Base-by-base conservation (phyloP, 148 eudicot genomes). In the Amaranthus cruentus region DNA sequence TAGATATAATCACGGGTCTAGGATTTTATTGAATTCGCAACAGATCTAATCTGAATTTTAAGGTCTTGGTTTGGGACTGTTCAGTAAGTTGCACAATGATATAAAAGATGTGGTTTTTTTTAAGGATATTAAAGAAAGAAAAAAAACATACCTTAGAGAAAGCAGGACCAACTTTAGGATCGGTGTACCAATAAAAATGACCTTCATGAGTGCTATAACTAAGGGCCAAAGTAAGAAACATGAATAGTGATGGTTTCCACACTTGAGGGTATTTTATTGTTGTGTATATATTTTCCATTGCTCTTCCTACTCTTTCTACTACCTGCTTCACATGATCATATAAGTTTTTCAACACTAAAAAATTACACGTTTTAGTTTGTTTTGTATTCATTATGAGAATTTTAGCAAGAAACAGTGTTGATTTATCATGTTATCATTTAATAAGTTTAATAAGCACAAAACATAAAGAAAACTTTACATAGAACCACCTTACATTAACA, bases 151-250 rank as follows among this genome's bases (percentile, higher is more conserved):
- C 92, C 90, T 88, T 83, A 28, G 92, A 85, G 56, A 87, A 88
- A 3, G 81, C 84, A 10, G 93, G 93, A 38, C 93, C 93, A 47
- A 73, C 82, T 56, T 65, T 71, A 43, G 86, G 84, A 65, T 87
- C 77, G 3, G 93, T 89, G 53, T 87, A 89, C 93, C 91, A 89
- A 59, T 87, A 89, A 62, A 89, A 87, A 14, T 87, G 93, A 47
- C 93, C 91, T 85, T 89, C 93, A 72, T 89, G 91, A 68, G 91
- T 86, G 72, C 93, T 87, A 50, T 79, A 77, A 75, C 84, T 85
- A 13, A 89, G 84, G 51, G 91, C 88, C 46, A 84, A 66, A 15
- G 93, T 85, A 43, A 89, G 56, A 69, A 79, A 87, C 85, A 89
- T 89, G 71, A 77, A 89, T 4, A 87, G 80, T 47, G 93, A 84